A percentile compares a stretch with the other conserved stretches of the same genome.
Evolutionary conservation across 345 rosid genomes (phyloP).

Genomic region (Clarkia xantiana): DNA sequence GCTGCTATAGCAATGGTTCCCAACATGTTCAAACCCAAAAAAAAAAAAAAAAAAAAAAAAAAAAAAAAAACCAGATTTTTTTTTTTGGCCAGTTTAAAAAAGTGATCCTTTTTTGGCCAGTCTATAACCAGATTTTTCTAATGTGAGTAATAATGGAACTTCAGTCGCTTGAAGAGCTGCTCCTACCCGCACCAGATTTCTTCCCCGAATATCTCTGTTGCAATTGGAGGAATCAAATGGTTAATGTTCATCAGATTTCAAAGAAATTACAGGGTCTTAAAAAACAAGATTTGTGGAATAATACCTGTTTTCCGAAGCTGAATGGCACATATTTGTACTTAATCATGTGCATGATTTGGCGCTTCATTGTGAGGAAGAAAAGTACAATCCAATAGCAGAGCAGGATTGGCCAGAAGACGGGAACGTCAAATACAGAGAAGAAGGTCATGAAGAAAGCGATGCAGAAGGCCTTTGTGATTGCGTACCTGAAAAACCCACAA

Average conservation of each 20-base stretch:
- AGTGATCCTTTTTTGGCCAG: too few relatives aligned
- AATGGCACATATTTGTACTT: constrained; percentile 60
- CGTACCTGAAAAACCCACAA: constrained; percentile 30
- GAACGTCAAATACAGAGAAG: constrained; percentile 62
- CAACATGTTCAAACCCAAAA: too few relatives aligned
- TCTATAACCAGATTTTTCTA: too few relatives aligned
- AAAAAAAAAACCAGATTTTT: too few relatives aligned
- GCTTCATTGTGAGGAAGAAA: constrained; percentile 62
- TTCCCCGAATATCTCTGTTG: constrained; percentile 29
- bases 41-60: too few relatives aligned
- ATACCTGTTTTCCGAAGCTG: constrained; percentile 40
- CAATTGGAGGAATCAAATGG: constrained; percentile 2
- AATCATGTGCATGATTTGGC: constrained; percentile 53
- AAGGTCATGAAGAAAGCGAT: constrained; percentile 69
- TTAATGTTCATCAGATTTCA: background rate
- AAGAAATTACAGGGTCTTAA: too few relatives aligned
- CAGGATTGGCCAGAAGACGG: constrained; percentile 82
- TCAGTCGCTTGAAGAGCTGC: constrained; percentile 21
- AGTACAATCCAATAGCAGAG: constrained; percentile 66
- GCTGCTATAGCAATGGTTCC: too few relatives aligned
- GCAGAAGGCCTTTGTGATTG: constrained; percentile 57
- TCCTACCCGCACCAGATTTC: constrained; percentile 14
- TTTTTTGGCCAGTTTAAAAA: too few relatives aligned
- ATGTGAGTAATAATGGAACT: background rate
- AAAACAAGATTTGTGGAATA: background rate